Percentiles rank a stretch among this genome's conserved stretches.
Conservation (phyloP, 331 rosid species). For the Stylosanthes scabra region DNA sequence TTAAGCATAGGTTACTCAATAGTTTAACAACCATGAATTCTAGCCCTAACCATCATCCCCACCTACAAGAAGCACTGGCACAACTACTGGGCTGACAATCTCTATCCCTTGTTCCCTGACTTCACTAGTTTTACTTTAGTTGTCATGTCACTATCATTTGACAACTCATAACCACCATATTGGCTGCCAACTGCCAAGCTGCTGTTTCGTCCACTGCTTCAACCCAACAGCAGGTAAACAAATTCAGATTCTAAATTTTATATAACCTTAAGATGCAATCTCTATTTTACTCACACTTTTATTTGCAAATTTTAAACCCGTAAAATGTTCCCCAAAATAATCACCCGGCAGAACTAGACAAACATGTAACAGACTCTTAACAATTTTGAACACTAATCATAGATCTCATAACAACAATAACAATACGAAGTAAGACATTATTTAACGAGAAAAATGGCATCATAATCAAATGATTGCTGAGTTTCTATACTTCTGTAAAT, state of each 20-base stretch:
- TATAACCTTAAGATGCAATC: constrained; percentile 16
- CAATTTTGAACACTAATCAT: constrained; percentile 12
- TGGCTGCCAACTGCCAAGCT: neutral
- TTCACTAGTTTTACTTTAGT: neutral
- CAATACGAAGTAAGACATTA: neutral
- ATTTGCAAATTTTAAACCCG: constrained; percentile 18
- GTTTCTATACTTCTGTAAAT: neutral
- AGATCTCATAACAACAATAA: neutral
- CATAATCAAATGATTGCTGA: no score
- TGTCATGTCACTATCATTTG: neutral
- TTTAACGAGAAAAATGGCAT: constrained; percentile 2
- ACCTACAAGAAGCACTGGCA: no score
- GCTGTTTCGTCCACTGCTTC: neutral
- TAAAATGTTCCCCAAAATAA: neutral
- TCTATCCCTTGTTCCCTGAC: neutral
- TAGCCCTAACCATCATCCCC: no score
- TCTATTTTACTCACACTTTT: neutral
- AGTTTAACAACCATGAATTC: no score
- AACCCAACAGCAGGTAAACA: neutral
- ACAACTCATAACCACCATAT: constrained; percentile 20
- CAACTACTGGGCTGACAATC: no score
- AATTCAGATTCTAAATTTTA: constrained; percentile 18
- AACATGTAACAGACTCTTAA: constrained; percentile 7
- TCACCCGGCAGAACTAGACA: neutral
- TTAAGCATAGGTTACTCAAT: no score